Conservation (phyloP, 2,329 filamentous ascomycete species). For the Aspergillus ochraceus region DNA sequence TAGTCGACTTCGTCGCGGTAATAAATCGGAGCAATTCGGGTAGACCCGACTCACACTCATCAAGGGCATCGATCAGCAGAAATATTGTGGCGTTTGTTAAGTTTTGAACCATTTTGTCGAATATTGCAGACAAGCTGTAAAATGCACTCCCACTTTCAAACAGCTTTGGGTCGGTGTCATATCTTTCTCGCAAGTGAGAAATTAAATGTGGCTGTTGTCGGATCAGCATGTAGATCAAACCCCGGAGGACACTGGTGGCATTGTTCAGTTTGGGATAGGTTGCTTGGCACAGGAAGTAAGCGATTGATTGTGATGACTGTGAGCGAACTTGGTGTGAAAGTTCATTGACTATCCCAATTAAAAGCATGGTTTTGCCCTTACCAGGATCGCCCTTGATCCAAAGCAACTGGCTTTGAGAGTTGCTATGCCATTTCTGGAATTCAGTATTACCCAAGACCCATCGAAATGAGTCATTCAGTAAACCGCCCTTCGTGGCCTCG, state of each 20-base stretch:
- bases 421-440: conserved; percentile 2
- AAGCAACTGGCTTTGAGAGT: conserved; percentile 4
- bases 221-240: conserved; percentile 25
- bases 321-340: neutral
- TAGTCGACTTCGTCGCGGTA: neutral
- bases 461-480: neutral
- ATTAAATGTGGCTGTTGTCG: conserved; percentile 3
- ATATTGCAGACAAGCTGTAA: neutral
- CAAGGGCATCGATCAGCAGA: conserved; percentile 6
- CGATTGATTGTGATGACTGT: neutral
- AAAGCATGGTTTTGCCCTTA: conserved; percentile 21
- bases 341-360: conserved; percentile 15
- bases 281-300: conserved; percentile 39
- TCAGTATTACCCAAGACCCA: conserved; percentile 4
- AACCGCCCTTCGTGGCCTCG: neutral
- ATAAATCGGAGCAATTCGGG: neutral
- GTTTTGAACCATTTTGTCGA: conserved; percentile 1
- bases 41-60: conserved; percentile 4
- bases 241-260: conserved; percentile 33
- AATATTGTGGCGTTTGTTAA: neutral
- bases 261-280: conserved; percentile 27
- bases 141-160: conserved; percentile 1
- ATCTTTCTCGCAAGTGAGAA: neutral
- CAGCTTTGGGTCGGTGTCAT: neutral
- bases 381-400: conserved; percentile 20